Percentiles rank a stretch among this genome's conserved stretches.
These are phyloP conservation scores for Huntiella abstrusa DNA, from an alignment of 2,329 filamentous ascomycete species.

Conservation along the genomic window DNA sequence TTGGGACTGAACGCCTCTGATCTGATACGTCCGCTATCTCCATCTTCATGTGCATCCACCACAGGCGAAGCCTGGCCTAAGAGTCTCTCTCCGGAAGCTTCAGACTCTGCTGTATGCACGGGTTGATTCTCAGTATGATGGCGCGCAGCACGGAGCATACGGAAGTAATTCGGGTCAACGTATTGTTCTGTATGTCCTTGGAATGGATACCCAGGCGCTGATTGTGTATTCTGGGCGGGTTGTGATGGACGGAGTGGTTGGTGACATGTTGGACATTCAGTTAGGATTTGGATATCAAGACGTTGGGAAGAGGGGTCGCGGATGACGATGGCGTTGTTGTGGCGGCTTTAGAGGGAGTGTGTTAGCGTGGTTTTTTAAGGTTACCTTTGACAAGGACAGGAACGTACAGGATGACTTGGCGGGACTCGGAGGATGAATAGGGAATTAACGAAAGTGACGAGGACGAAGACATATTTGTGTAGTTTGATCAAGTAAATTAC, in stretches of 20 bases:
- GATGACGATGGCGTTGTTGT: constrained; percentile 81
- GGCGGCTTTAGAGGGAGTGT: constrained; percentile 43
- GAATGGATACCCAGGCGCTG: no score
- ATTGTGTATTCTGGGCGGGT: constrained; percentile 18
- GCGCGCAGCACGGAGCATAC: constrained; percentile 53
- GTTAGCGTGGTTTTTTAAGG: constrained; percentile 1
- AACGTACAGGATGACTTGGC: constrained; percentile 64
- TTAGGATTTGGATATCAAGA: constrained; percentile 59
- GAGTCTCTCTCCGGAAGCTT: not conserved
- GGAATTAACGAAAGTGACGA: constrained; percentile 49
- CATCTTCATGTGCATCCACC: not conserved
- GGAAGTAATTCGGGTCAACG: constrained; percentile 85
- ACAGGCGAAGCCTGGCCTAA: not conserved
- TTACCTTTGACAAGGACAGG: constrained; percentile 1
- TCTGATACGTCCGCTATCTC: constrained; percentile 49
- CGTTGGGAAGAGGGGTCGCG: constrained; percentile 72
- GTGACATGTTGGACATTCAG: constrained; percentile 82
- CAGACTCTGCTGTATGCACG: not conserved
- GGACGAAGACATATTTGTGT: not conserved
- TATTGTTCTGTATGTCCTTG: constrained; percentile 39
- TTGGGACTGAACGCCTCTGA: constrained; percentile 74
- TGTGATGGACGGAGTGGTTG: constrained; percentile 41
- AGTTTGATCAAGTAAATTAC: not conserved
- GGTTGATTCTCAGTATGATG: not conserved
- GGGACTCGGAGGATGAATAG: constrained; percentile 52